These are phyloP conservation scores for Hydnum rufescens DNA, from an alignment of 768 basidiomycete genomes.

Conservation along the genomic window DNA sequence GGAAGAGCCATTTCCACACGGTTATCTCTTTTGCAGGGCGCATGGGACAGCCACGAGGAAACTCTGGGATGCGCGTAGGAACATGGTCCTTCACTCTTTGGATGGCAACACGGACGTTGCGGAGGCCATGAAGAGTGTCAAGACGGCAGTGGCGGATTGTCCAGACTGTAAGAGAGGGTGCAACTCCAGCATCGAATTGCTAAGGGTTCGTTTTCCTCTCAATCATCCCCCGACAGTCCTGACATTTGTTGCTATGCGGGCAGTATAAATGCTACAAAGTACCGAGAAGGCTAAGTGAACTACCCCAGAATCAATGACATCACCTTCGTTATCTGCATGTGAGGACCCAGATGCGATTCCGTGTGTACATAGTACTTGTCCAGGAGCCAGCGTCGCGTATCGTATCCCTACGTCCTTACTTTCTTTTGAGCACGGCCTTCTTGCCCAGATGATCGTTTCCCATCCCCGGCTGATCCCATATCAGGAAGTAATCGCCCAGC, in stretches of 20 bases:
- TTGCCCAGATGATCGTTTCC: neutral
- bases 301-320: neutral
- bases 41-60: neutral
- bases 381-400: neutral
- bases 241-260: neutral
- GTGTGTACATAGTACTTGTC: neutral
- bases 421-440: neutral
- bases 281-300: neutral
- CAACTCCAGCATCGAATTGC: neutral
- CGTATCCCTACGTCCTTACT: neutral
- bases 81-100: neutral
- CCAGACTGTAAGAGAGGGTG: neutral
- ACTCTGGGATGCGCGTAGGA: neutral
- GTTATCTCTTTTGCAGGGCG: neutral
- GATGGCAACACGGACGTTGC: neutral
- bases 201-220: neutral
- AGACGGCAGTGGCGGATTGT: neutral
- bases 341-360: neutral
- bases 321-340: neutral
- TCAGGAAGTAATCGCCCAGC: constrained; percentile 1
- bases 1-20: neutral
- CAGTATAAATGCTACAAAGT: neutral
- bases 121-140: neutral
- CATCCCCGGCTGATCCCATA: neutral
- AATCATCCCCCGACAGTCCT: too few species aligned